Base-by-base conservation (phyloP, 257 asterid genomes). In the Solanum tacnaense region DNA sequence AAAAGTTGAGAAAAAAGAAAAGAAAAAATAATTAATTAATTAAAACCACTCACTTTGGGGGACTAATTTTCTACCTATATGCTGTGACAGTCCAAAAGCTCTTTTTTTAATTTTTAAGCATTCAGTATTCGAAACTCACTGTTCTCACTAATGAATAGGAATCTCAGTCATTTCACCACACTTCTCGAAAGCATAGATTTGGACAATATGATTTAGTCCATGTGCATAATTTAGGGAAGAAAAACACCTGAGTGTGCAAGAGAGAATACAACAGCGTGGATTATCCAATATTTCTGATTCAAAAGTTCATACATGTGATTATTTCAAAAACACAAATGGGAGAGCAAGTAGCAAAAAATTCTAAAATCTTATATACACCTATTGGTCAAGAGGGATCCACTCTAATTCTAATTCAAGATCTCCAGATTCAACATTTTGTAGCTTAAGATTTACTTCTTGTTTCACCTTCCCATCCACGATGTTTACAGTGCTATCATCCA, bases 381-480 rank as follows among this genome's bases (percentile, higher is more conserved):
- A 95, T 90, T 94, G 96, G 71, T 94, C 98, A 84, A 97, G 98
- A 89, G 99, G 96, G 83, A 96, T 94, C 99, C 99, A 97, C 93
- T 97, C 99, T 72, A 97, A 86, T 87, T 96, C 97, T 90, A 97
- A 92, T 67, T 94, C 93, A 58, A 97, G 25, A 68, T 96, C 99
- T 83, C 99, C 99, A 71, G 96, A 94, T 93, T 97, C 99, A 32
- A 97, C 99, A 82, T 97, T 95, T 89, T 97, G 99, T 36, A 97
- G 98, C 93, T 95, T 94, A 38, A 97, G 89, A 5, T 92, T 89
- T 60, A 96, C 88, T 4, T 89, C 91, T 91, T 97, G 99, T 90
- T 93, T 94, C 90, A 97, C 94, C 91, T 92, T 97, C 68, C 99
- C 99, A 60, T 95, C 99, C 13, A 96, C 90, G 38, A 97, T 97